Base-by-base conservation (phyloP, 2,329 filamentous ascomycete genomes). In the Neonectria magnoliae region DNA sequence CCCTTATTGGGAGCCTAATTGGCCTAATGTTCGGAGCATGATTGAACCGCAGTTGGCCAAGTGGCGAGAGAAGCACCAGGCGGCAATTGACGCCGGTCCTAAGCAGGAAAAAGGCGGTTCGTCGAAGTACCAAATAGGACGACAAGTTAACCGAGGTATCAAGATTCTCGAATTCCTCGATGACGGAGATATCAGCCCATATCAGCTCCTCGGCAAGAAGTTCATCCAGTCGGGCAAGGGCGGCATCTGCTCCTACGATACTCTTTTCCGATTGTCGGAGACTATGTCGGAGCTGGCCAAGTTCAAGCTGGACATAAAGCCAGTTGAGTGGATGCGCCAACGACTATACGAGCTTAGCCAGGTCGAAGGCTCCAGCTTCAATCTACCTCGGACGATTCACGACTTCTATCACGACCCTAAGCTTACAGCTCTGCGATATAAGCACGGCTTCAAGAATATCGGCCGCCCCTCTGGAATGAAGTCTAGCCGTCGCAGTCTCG, bases 361-460 rank as follows among this genome's bases (percentile, higher is more conserved):
- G 51, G 66, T 77, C 18, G 76, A 83, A 42, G 84, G 84, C 1
- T 70, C 81, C 2, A 77, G 78, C 16, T 88, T 88, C 69, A 86
- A 82, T 70, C 75, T 88, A 20, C 81, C 81, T 48, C 82, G 81
- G 69, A 84, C 81, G 2, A 81, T 85, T 1, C 82, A 86, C 56
- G 81, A 86, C 68, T 81, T 88, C 20, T 89, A 88, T 66, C 84
- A 87, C 67, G 87, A 89, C 68, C 75, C 77, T 0, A 88, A 87
- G 71, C 75, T 88, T 1, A 78, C 81, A 14, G 74, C 78, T 1
- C 75, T 88, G 9, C 81, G 87, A 8, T 75, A 78, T 25, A 85
- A 85, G 75, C 83, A 84, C 62, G 87, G 87, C 0, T 87, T 84
- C 64, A 84, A 85, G 53, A 88, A 85, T 66, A 88, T 88, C 7